These are phyloP conservation scores for Apiotrichum sp. DNA, from an alignment of 1,284 basidiomycete species.

Conservation along the genomic window DNA sequence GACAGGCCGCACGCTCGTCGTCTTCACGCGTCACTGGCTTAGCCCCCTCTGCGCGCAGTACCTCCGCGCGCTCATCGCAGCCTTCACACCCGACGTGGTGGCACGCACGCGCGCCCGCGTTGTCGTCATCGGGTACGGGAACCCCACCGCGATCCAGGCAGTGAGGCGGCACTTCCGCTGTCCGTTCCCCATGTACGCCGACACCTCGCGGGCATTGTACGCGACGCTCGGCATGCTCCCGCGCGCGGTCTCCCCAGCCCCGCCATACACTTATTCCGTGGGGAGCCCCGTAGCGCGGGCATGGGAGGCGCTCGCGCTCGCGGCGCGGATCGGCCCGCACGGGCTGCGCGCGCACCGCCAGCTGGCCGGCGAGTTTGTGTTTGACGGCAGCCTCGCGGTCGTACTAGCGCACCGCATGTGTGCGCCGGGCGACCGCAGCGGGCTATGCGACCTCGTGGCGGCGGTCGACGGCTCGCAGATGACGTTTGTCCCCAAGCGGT, in stretches of 20 bases:
- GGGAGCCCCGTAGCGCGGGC: slow-evolving; percentile 13
- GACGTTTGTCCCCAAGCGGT: neutral
- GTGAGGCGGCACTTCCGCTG: slow-evolving; percentile 52
- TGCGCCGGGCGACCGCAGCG: slow-evolving; percentile 61
- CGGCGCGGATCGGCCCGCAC: slow-evolving; percentile 4
- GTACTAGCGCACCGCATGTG: slow-evolving; percentile 45
- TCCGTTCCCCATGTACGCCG: slow-evolving; percentile 62
- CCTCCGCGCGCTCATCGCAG: slow-evolving; percentile 59
- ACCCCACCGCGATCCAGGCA: slow-evolving; percentile 29
- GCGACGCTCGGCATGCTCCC: slow-evolving; percentile 65
- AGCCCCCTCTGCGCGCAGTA: slow-evolving; percentile 81
- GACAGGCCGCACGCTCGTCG: slow-evolving; percentile 56
- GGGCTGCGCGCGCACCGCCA: slow-evolving; percentile 46
- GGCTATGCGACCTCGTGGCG: slow-evolving; percentile 59
- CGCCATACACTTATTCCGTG: slow-evolving; percentile 50
- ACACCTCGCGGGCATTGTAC: slow-evolving; percentile 66
- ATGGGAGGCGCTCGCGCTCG: slow-evolving; percentile 10
- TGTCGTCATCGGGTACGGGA: slow-evolving; percentile 68
- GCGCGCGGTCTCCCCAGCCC: slow-evolving; percentile 23
- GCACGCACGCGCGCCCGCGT: slow-evolving; percentile 49
- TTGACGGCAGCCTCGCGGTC: slow-evolving; percentile 57
- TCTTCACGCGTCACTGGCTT: slow-evolving; percentile 50
- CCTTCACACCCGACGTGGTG: slow-evolving; percentile 54
- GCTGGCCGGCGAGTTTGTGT: slow-evolving; percentile 81
- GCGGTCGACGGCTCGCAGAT: neutral